Evolutionary conservation across 2,329 filamentous ascomycete genomes (phyloP), one percentile per base, ranked within the genome.

Genomic region (Fusarium nygamai): DNA sequence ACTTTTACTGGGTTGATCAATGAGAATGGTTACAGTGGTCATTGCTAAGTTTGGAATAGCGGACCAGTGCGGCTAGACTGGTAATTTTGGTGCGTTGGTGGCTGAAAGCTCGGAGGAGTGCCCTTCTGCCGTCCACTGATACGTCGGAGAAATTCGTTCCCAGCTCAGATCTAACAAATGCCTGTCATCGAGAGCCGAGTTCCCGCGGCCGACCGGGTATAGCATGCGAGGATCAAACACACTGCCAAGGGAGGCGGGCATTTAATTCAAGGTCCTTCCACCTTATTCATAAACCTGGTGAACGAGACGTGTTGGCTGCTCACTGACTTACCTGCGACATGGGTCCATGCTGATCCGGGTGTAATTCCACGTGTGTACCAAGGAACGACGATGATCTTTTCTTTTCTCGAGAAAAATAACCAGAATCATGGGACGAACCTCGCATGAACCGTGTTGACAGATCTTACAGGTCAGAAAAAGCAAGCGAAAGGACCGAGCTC

Each of bases 151-250:
- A 53, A 53, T 36, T 27, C 17, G 22, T 44, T 57, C 27, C 33
- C 19, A 53, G 50, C 17, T 27, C 48, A 38, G 58, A 61, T 60
- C 44, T 47, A 16, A 13, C 27, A 43, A 61, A 36, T 33, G 22
- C 16, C 47, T n/a, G 36, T 33, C 50, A 19, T 17, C 8, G 36
- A 57, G 41, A 58, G 60, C 34, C 51, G 62, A 36, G 41, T 13
- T 50, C 29, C 33, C 36, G 39, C 39, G 36, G 50, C n/a, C 10
- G 31, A 31, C 67, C 22, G 50, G 64, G 64, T 46, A 24, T n/a
- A 24, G 50, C 57, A 51, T 57, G 58, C n/a, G 22, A 64, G n/a
- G 43, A 22, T 50, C 51, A 64, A 69, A 69, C 66, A 27, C 36
- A 31, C n/a, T 57, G 19, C 20, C 41, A 50, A 68, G 19, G 17